Conservation (phyloP, 306 rosid genomes). For the Gastrolobium bilobum region DNA sequence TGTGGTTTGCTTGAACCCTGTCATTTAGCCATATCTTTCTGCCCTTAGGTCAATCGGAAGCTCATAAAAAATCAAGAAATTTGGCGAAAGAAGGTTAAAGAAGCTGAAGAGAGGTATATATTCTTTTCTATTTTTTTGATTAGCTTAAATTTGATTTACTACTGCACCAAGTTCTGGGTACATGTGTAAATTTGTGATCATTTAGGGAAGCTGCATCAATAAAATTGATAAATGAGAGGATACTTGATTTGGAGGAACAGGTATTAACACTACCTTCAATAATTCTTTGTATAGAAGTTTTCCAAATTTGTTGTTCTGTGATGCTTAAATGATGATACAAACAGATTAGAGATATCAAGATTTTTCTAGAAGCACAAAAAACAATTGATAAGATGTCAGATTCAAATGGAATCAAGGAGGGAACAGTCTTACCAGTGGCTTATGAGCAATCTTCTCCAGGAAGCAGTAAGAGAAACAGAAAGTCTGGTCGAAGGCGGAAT, state of each 20-base stretch:
- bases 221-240: constrained; percentile 63
- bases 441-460: constrained; percentile 70
- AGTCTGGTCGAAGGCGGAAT: constrained; percentile 76
- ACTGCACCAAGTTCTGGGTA: constrained; percentile 26
- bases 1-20: constrained; percentile 21
- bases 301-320: constrained; percentile 30
- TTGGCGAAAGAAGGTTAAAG: constrained; percentile 69
- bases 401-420: constrained; percentile 83
- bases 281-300: constrained; percentile 24
- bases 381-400: constrained; percentile 72
- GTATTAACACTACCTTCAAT: constrained; percentile 53
- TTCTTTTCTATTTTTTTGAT: not conserved
- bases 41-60: constrained; percentile 66
- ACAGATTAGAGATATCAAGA: constrained; percentile 88
- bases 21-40: constrained; percentile 40
- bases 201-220: constrained; percentile 71
- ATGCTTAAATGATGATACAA: constrained; percentile 39
- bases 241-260: constrained; percentile 93
- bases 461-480: constrained; percentile 64
- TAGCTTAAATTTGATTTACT: constrained; percentile 6
- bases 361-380: constrained; percentile 82
- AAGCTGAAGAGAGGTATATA: constrained; percentile 79
- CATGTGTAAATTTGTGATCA: constrained; percentile 48
- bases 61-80: constrained; percentile 84
- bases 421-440: constrained; percentile 78